A percentile compares a stretch with the other conserved stretches of the same genome.
Evolutionary conservation across 129 eudicot species (phyloP).

Genomic region (sunflower (Helianthus annuus)): DNA sequence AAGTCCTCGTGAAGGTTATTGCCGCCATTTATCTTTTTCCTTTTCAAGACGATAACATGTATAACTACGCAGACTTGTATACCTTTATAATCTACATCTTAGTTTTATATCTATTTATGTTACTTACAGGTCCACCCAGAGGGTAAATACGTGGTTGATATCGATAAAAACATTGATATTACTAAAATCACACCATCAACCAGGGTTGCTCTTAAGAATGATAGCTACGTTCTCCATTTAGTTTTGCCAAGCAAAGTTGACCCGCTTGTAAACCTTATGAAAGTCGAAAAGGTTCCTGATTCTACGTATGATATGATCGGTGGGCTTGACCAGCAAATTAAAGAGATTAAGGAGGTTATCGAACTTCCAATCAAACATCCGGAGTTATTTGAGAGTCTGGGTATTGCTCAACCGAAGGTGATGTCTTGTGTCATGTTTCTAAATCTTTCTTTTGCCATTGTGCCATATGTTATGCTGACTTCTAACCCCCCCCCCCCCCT

Average conservation of each 20-base stretch:
- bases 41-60: background rate
- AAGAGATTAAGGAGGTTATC: slow-evolving; percentile 95
- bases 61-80: background rate
- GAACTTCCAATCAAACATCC: slow-evolving; percentile 96
- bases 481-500: background rate
- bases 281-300: slow-evolving; percentile 93
- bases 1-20: slow-evolving; percentile 84
- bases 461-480: background rate
- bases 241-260: slow-evolving; percentile 92
- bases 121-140: slow-evolving; percentile 77
- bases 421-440: background rate
- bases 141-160: slow-evolving; percentile 90
- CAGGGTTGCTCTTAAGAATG: slow-evolving; percentile 90
- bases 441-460: background rate
- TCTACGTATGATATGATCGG: slow-evolving; percentile 97
- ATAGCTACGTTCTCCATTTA: slow-evolving; percentile 86
- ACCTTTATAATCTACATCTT: background rate
- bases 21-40: background rate
- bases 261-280: slow-evolving; percentile 91
- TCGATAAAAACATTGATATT: slow-evolving; percentile 81
- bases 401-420: slow-evolving; percentile 98
- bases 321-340: slow-evolving; percentile 92
- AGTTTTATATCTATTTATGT: slow-evolving; percentile 8
- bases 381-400: slow-evolving; percentile 83
- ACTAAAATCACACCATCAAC: slow-evolving; percentile 88